phyloP scores from a whole-genome alignment of 2,329 filamentous ascomycete species.

The Grosmannia serpens region DNA sequence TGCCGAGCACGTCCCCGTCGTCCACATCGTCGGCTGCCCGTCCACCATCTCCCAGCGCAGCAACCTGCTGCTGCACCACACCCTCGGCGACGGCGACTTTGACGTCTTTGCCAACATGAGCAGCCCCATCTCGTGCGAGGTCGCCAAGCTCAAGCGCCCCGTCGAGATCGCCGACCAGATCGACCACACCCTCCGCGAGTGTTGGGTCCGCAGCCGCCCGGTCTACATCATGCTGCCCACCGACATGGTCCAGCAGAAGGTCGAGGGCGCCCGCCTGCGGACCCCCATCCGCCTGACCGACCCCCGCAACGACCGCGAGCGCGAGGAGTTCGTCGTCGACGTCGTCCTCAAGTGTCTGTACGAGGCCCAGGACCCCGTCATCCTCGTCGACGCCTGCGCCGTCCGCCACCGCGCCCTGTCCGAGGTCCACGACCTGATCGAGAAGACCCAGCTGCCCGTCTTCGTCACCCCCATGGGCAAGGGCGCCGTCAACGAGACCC shows the following conservation, averaged over 20 bases:
- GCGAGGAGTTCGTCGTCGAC: slow-evolving; percentile 73
- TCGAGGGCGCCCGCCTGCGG: slow-evolving; percentile 63
- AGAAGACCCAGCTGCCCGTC: slow-evolving; percentile 63
- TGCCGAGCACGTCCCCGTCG: slow-evolving; percentile 42
- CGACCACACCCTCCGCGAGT: slow-evolving; percentile 65
- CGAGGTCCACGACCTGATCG: slow-evolving; percentile 61
- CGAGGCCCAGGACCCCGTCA: slow-evolving; percentile 58
- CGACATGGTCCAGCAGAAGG: slow-evolving; percentile 65
- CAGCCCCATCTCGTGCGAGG: slow-evolving; percentile 55
- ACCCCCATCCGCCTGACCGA: slow-evolving; percentile 56
- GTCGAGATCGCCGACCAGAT: slow-evolving; percentile 62
- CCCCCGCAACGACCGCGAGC: slow-evolving; percentile 54
- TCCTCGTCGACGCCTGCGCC: slow-evolving; percentile 75
- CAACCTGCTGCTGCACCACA: slow-evolving; percentile 31
- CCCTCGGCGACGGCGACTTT: slow-evolving; percentile 44
- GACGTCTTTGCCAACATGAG: slow-evolving; percentile 69
- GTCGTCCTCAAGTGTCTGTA: slow-evolving; percentile 60
- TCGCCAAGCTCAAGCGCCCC: slow-evolving; percentile 59
- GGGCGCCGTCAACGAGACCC: slow-evolving; percentile 65
- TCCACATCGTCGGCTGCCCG: slow-evolving; percentile 34
- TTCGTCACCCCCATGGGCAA: slow-evolving; percentile 92
- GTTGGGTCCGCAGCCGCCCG: slow-evolving; percentile 61
- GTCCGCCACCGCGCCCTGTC: slow-evolving; percentile 62
- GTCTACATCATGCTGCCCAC: slow-evolving; percentile 78
- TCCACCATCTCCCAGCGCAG: slow-evolving; percentile 14